phyloP scores from a whole-genome alignment of 352 stramenopile species.

The Phytophthora cajani region DNA sequence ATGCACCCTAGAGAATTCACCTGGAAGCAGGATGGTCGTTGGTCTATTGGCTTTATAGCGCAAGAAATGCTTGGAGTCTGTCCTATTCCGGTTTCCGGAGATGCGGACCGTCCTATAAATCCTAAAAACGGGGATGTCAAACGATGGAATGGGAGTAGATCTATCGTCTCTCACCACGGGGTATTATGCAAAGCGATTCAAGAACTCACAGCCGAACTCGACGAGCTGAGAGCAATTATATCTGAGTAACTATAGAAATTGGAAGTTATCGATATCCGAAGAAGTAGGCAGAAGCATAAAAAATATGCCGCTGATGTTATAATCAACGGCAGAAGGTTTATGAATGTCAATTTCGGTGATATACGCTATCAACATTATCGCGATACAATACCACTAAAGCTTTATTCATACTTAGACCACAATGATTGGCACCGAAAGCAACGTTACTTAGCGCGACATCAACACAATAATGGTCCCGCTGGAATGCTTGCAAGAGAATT shows the following conservation, averaged over 20 bases:
- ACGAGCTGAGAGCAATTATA: background rate
- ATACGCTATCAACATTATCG: conserved; percentile 12
- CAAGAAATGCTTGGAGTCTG: no score
- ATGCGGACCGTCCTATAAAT: no score
- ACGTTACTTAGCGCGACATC: background rate
- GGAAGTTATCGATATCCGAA: background rate
- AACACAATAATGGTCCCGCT: background rate
- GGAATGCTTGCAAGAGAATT: conserved; percentile 1
- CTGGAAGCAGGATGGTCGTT: no score
- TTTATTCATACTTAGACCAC: background rate
- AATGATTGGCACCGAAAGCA: background rate
- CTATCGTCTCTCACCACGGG: no score
- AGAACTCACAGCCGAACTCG: no score
- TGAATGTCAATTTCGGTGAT: background rate
- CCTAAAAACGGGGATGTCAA: no score
- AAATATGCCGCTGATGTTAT: background rate
- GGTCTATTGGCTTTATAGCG: no score
- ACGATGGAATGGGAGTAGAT: no score
- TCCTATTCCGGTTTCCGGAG: no score
- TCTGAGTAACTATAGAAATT: background rate
- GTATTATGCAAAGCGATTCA: no score
- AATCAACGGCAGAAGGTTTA: background rate
- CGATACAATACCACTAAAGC: background rate
- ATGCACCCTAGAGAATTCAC: no score
- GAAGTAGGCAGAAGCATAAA: background rate